Conservation (phyloP, 139 green algal genomes). For the Coelastrella sp. region DNA sequence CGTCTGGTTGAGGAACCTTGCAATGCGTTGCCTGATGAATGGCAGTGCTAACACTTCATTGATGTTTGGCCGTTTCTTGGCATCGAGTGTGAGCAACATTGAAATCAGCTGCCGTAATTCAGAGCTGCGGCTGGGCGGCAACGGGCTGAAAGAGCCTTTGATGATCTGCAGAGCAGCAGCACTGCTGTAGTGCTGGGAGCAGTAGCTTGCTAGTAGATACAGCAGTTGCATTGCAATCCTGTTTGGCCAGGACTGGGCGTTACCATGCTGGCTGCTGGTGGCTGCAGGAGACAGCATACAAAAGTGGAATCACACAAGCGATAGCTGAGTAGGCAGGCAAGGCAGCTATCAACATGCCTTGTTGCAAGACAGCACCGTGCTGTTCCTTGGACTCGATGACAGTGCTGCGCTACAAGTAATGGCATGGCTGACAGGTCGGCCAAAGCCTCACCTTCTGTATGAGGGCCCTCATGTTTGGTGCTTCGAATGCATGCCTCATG, state of each 20-base stretch:
- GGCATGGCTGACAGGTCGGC: neutral
- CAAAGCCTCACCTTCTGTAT: conserved; percentile 43
- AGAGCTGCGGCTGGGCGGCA: conserved; percentile 52
- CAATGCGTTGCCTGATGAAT: conserved; percentile 68
- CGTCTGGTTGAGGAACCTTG: conserved; percentile 70
- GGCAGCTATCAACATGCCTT: neutral
- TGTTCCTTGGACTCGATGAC: no score
- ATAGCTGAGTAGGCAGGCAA: neutral
- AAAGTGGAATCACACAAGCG: no score
- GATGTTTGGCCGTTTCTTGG: conserved; percentile 66
- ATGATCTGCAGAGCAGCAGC: conserved; percentile 68
- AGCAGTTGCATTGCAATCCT: no score
- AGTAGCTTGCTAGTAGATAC: no score
- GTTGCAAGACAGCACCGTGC: no score
- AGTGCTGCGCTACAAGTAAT: no score
- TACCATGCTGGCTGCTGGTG: neutral
- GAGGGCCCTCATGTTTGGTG: conserved; percentile 71
- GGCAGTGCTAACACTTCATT: conserved; percentile 76
- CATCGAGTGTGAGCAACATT: conserved; percentile 67
- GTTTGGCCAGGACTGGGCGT: neutral
- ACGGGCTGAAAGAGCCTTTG: conserved; percentile 60
- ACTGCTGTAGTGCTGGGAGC: no score
- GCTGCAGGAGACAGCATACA: no score
- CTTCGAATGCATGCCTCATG: conserved; percentile 81
- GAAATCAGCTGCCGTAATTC: conserved; percentile 72